phyloP scores from a whole-genome alignment of 495 filamentous ascomycete genomes.

The Podospora pseudopauciseta region DNA sequence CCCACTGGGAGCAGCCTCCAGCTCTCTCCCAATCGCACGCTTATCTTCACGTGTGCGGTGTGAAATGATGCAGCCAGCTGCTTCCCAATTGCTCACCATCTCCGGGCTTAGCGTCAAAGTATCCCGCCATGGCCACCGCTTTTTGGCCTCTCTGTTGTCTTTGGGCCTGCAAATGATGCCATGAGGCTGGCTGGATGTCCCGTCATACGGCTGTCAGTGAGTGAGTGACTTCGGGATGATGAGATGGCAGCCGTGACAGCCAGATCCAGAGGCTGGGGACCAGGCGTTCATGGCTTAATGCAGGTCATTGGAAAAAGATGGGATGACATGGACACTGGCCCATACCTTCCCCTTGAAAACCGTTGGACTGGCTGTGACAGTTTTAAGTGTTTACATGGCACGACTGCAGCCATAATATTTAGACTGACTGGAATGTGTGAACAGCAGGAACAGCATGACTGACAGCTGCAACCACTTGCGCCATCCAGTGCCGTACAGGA shows the following conservation, averaged over 20 bases:
- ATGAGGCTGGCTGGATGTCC: background rate
- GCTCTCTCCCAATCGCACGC: background rate
- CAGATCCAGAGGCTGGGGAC: background rate
- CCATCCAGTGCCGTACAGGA: background rate
- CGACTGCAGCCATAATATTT: slow-evolving; percentile 8
- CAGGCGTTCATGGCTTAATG: background rate
- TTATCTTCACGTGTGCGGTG: background rate
- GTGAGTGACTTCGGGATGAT: background rate
- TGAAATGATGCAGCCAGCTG: background rate
- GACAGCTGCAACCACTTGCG: slow-evolving; percentile 2
- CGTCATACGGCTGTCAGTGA: background rate
- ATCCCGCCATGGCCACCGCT: background rate
- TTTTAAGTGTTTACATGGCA: slow-evolving; percentile 5
- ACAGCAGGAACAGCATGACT: background rate
- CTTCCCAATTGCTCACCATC: background rate
- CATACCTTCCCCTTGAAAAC: background rate
- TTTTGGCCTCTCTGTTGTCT: background rate
- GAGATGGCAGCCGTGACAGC: slow-evolving; percentile 5
- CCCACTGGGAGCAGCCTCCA: background rate
- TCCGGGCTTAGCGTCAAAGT: background rate
- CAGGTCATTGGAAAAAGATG: background rate
- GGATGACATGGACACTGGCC: background rate
- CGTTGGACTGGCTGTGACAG: background rate
- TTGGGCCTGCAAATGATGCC: no score
- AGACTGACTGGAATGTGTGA: background rate